Evolutionary conservation across 2,329 filamentous ascomycete species (phyloP).

Genomic region (Talaromyces albobiverticillius): DNA sequence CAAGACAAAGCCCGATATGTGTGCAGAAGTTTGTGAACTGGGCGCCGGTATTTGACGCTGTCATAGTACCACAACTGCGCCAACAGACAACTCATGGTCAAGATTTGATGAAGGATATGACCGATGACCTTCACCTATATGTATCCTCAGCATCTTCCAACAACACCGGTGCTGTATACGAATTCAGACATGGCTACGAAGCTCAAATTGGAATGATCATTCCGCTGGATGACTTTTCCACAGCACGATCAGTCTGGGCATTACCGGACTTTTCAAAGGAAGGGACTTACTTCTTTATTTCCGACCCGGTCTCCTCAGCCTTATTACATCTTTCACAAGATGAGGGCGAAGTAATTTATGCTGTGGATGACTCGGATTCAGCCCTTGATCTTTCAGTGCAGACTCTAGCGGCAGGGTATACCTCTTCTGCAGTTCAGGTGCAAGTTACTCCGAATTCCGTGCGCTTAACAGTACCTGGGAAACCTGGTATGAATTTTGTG

Average conservation of each 20-base stretch:
- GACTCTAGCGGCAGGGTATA: slow-evolving; percentile 44
- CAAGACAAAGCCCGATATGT: slow-evolving; percentile 53
- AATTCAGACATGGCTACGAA: slow-evolving; percentile 68
- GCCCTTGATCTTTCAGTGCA: slow-evolving; percentile 40
- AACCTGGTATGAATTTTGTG: slow-evolving; percentile 21
- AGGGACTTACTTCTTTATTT: slow-evolving; percentile 39
- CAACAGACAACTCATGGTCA: slow-evolving; percentile 10
- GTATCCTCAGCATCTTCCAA: slow-evolving; percentile 63
- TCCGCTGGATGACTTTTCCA: slow-evolving; percentile 38
- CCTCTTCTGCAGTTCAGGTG: slow-evolving; percentile 33
- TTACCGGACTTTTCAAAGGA: slow-evolving; percentile 32
- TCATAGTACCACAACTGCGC: slow-evolving; percentile 27
- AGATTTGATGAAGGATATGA: slow-evolving; percentile 19
- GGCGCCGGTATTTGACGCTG: slow-evolving; percentile 52
- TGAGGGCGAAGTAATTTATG: slow-evolving; percentile 29
- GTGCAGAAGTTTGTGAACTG: slow-evolving; percentile 64
- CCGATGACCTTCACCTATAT: slow-evolving; percentile 59
- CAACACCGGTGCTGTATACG: slow-evolving; percentile 60
- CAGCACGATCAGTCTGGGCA: slow-evolving; percentile 44
- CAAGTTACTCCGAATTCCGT: slow-evolving; percentile 43
- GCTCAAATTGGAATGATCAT: slow-evolving; percentile 58
- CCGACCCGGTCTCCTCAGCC: slow-evolving; percentile 40
- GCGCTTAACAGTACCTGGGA: slow-evolving; percentile 26
- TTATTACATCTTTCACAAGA: slow-evolving; percentile 37
- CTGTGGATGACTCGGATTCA: slow-evolving; percentile 36